phyloP scores from a whole-genome alignment of 129 eudicot species.

The Gnaphalium uliginosum region DNA sequence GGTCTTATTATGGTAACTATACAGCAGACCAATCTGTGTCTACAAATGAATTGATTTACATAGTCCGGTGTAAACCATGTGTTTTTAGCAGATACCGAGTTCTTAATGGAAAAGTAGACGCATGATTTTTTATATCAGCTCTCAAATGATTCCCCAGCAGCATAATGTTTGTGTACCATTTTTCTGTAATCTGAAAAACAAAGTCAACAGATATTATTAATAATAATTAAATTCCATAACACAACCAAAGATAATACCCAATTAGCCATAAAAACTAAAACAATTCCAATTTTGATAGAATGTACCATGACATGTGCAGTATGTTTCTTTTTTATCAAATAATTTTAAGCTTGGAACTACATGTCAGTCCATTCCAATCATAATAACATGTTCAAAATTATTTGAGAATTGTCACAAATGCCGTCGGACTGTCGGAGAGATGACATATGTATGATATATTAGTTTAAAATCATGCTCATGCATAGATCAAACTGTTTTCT shows the following conservation, averaged over 20 bases:
- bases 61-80: neutral
- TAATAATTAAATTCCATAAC: neutral
- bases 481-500: neutral
- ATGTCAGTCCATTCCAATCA: neutral
- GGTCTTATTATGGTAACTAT: conserved; percentile 17
- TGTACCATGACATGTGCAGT: neutral
- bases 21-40: conserved; percentile 25
- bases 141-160: conserved; percentile 55
- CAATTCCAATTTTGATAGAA: neutral
- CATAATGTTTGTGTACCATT: conserved; percentile 70
- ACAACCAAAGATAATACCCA: conserved; percentile 13
- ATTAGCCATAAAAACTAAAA: neutral
- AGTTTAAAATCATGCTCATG: neutral
- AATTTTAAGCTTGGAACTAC: neutral
- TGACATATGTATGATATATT: neutral
- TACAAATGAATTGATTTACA: conserved; percentile 22
- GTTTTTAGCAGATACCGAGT: conserved; percentile 8
- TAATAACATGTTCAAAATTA: neutral
- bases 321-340: neutral
- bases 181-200: conserved; percentile 61
- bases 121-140: conserved; percentile 34
- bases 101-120: conserved; percentile 22
- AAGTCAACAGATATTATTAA: neutral
- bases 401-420: neutral
- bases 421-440: too few species aligned